Conservation (phyloP, 176 grass and related monocot species). For the Canna indica region DNA sequence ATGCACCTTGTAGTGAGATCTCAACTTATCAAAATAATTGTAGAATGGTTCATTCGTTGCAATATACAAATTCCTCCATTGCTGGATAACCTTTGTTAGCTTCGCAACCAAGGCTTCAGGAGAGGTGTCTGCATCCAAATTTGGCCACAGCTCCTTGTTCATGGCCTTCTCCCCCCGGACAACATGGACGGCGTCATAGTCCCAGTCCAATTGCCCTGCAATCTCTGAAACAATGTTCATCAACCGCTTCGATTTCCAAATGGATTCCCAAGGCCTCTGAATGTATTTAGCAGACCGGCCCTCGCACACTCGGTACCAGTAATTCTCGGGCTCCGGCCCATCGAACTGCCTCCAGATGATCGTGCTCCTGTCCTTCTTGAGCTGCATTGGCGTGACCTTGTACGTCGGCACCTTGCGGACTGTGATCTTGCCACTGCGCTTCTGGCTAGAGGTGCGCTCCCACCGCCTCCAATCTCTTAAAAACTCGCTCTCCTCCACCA, state of each 20-base stretch:
- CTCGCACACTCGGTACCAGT: slow-evolving; percentile 97
- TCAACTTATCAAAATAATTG: slow-evolving; percentile 81
- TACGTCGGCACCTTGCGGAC: slow-evolving; percentile 76
- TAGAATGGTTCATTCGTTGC: slow-evolving; percentile 87
- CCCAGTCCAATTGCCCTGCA: slow-evolving; percentile 74
- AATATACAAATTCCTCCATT: slow-evolving; percentile 67
- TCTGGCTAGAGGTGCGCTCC: slow-evolving; percentile 49
- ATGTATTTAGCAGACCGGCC: slow-evolving; percentile 60
- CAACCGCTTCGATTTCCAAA: slow-evolving; percentile 84
- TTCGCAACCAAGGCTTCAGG: slow-evolving; percentile 49
- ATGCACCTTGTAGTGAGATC: slow-evolving; percentile 77
- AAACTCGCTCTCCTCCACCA: slow-evolving; percentile 77
- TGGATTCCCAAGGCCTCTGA: slow-evolving; percentile 75
- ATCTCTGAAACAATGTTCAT: slow-evolving; percentile 97
- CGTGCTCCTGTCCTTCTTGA: slow-evolving; percentile 67
- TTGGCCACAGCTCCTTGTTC: slow-evolving; percentile 68
- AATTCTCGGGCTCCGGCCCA: slow-evolving; percentile 84
- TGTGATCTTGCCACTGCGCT: slow-evolving; percentile 41
- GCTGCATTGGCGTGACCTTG: slow-evolving; percentile 81
- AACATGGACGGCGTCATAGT: slow-evolving; percentile 80
- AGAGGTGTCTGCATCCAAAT: slow-evolving; percentile 69
- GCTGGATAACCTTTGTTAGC: slow-evolving; percentile 45
- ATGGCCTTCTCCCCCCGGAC: slow-evolving; percentile 74
- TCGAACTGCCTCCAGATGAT: slow-evolving; percentile 86
- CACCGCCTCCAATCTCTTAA: slow-evolving; percentile 60